Conservation (phyloP, 306 rosid species). For the Prunus mume region DNA sequence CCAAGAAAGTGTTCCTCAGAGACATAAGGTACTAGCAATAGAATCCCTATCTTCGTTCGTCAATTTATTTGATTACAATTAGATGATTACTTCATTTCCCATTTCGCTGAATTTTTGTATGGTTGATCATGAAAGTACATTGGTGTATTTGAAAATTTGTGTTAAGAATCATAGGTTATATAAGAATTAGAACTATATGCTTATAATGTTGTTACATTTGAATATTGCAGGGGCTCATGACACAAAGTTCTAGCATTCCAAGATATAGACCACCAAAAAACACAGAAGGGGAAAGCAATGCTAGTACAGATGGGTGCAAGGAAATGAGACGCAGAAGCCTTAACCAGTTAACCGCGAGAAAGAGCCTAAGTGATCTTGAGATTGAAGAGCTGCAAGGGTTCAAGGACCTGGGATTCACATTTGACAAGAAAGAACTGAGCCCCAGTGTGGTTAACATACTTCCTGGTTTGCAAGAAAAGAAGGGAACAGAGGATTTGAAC, state of each 20-base stretch:
- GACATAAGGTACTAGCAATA: conserved; percentile 9
- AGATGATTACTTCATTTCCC: too few species aligned
- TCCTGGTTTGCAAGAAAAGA: conserved; percentile 77
- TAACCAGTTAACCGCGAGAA: conserved; percentile 34
- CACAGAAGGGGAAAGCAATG: conserved; percentile 30
- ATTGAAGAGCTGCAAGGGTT: conserved; percentile 86
- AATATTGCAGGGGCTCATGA: conserved; percentile 23
- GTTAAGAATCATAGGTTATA: too few species aligned
- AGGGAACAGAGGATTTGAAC: conserved; percentile 37
- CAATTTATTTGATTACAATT: too few species aligned
- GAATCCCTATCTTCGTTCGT: too few species aligned
- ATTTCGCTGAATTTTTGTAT: too few species aligned
- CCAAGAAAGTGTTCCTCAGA: background rate
- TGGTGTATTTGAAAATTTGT: too few species aligned
- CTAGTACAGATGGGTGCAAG: conserved; percentile 35
- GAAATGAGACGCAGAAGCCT: conserved; percentile 42
- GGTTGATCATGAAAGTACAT: too few species aligned
- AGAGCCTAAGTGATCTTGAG: conserved; percentile 75
- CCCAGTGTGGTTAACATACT: conserved; percentile 67
- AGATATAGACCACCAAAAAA: conserved; percentile 32
- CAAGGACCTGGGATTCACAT: conserved; percentile 86
- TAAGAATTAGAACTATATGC: background rate
- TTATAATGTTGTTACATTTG: background rate
- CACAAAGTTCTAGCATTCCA: conserved; percentile 51
- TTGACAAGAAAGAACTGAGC: conserved; percentile 56